Base-by-base conservation (phyloP, 1,139 yeast genomes). In the Geotrichum aggregatum region DNA sequence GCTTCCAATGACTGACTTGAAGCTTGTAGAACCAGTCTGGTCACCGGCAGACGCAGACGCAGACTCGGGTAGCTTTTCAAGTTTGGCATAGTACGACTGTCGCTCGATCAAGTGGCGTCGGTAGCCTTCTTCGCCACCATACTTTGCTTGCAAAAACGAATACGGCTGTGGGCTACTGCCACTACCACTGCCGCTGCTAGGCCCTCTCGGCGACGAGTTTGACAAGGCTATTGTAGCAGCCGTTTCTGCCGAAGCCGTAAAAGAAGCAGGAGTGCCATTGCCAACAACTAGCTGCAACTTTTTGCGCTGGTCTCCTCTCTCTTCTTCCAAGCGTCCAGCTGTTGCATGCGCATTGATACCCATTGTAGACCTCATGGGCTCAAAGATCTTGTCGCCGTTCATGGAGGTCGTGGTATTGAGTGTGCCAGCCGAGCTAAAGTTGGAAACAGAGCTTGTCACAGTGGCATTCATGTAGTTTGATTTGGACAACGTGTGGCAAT, bases 341-440 rank as follows among this genome's bases (percentile, higher is more conserved):
- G n/a, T n/a, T 14, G 16, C 11, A 13, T 11, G 2, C 38, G 33
- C n/a, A 19, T 40, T 22, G 5, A 13, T n/a, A n/a, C 24, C 16
- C 14, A 24, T 40, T 8, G 31, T 11, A 19, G 31, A 11, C 10
- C n/a, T 18, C 30, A 22, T 21, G 7, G 7, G 31, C 30, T 43
- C 52, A 44, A 44, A 44, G 2, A 43, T 33, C 11, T 34, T 47
- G 26, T 31, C 31, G 33, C 44, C 40, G 39, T 36, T 40, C 19
- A 18, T 39, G 10, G 42, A 33, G 26, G 40, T 24, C 10, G 21
- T 19, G 22, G 39, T 31, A 3, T 38, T 40, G 19, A 50, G 46
- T 1, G 52, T 50, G 14, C 49, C 49, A 5, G 52, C 52, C 3
- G 52, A 49, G 41, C 52, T 49, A 14, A 49, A 38, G 44, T 49